phyloP scores from a whole-genome alignment of 2,329 filamentous ascomycete species.

The Aspergillus caelatus region DNA sequence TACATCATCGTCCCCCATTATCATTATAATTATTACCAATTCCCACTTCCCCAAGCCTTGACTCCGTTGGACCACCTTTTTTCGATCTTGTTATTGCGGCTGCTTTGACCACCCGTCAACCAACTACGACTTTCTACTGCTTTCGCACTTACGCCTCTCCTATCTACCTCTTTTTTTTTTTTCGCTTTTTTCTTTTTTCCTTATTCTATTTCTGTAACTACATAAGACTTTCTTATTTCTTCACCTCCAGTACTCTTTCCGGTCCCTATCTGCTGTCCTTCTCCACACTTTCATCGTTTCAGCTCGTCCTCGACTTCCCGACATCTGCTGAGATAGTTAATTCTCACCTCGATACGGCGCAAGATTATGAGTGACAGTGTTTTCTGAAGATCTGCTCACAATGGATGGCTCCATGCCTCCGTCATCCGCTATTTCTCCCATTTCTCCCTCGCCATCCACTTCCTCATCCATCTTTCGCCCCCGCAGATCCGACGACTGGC shows the following conservation, averaged over 20 bases:
- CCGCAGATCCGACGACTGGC: constrained; percentile 42
- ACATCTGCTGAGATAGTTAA: constrained; percentile 7
- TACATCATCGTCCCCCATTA: constrained; percentile 20
- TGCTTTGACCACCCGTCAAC: constrained; percentile 3
- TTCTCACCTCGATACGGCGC: constrained; percentile 16
- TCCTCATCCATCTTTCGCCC: constrained; percentile 33
- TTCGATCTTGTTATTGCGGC: constrained; percentile 2
- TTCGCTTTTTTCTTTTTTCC: background rate
- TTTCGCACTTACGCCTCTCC: constrained; percentile 4
- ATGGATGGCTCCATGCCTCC: constrained; percentile 30
- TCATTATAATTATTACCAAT: constrained; percentile 7
- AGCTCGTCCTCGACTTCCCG: constrained; percentile 10
- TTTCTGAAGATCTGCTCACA: constrained; percentile 18
- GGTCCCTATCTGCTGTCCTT: background rate
- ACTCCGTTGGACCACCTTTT: constrained; percentile 4
- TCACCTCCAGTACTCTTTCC: background rate
- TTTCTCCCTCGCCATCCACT: constrained; percentile 21
- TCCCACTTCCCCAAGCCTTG: constrained; percentile 1
- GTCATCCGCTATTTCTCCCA: constrained; percentile 21
- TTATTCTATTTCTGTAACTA: constrained; percentile 1
- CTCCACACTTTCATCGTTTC: constrained; percentile 5
- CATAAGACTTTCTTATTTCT: background rate
- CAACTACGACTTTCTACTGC: constrained; percentile 1
- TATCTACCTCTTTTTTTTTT: background rate
- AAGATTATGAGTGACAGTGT: constrained; percentile 24